phyloP scores from a whole-genome alignment of 176 grass and related monocot species.

The Oryza meyeriana region DNA sequence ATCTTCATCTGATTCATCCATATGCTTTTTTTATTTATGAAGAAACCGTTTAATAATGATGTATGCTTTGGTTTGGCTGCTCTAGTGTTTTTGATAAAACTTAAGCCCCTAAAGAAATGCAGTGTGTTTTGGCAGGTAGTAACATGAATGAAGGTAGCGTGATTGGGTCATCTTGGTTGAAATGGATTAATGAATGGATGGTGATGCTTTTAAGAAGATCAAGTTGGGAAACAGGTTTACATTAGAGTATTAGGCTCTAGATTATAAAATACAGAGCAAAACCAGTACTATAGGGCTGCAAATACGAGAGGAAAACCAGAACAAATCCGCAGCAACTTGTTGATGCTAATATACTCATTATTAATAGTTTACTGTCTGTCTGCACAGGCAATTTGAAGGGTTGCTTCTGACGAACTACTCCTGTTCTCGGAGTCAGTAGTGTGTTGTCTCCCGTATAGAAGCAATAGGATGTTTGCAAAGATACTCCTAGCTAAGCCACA shows the following conservation, averaged over 20 bases:
- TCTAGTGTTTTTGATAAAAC: not conserved
- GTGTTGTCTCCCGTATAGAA: not conserved
- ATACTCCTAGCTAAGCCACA: not conserved
- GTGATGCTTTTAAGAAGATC: conserved; percentile 40
- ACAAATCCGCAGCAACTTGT: conserved; percentile 2
- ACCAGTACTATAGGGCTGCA: not conserved
- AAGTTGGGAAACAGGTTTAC: conserved; percentile 18
- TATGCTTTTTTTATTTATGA: not conserved
- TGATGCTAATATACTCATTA: not conserved
- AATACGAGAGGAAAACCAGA: not conserved
- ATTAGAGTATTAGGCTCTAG: conserved; percentile 22
- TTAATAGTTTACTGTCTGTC: not conserved
- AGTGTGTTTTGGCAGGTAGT: not conserved
- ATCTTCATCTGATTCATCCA: not conserved
- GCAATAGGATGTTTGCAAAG: not conserved
- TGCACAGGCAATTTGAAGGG: not conserved
- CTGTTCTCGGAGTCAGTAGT: conserved; percentile 2
- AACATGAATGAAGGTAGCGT: not conserved
- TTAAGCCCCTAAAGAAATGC: not conserved
- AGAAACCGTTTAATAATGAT: not conserved
- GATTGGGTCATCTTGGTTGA: conserved; percentile 1
- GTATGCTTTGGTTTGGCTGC: not conserved
- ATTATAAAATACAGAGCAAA: conserved; percentile 2
- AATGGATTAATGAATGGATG: conserved; percentile 4
- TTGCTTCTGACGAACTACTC: not conserved